Evolutionary conservation across 2,329 filamentous ascomycete species (phyloP).

Genomic region (Sporothrix phasma): DNA sequence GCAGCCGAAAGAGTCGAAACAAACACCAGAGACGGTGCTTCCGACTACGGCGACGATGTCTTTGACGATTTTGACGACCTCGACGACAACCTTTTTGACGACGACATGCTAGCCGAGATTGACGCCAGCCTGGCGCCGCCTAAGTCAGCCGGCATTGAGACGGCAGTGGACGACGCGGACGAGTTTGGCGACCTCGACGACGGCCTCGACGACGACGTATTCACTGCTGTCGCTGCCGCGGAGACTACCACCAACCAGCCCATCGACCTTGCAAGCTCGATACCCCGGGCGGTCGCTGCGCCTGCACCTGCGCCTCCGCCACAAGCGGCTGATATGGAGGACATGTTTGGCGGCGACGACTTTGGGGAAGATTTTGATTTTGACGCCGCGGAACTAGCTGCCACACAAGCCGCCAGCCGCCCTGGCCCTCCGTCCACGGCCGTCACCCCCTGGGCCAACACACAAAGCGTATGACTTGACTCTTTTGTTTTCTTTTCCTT

Average conservation of each 20-base stretch:
- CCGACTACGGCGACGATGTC: slow-evolving; percentile 46
- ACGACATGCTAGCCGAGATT: slow-evolving; percentile 47
- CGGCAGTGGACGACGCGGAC: slow-evolving; percentile 28
- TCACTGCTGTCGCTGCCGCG: slow-evolving; percentile 24
- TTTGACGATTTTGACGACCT: slow-evolving; percentile 44
- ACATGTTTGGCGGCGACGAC: slow-evolving; percentile 54
- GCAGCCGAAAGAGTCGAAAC: neutral
- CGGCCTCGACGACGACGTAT: slow-evolving; percentile 38
- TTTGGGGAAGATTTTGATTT: slow-evolving; percentile 66
- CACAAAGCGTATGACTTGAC: slow-evolving; percentile 44
- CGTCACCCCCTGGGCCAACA: slow-evolving; percentile 13
- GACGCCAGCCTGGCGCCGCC: slow-evolving; percentile 32
- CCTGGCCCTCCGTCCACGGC: neutral
- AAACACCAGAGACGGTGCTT: slow-evolving; percentile 21
- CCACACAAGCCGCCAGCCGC: slow-evolving; percentile 49
- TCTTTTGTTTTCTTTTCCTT: too few relatives aligned
- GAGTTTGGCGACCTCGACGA: slow-evolving; percentile 49
- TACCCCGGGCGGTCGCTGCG: neutral
- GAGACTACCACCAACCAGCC: neutral
- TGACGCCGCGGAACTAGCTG: slow-evolving; percentile 62
- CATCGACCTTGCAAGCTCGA: neutral
- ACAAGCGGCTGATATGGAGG: slow-evolving; percentile 27
- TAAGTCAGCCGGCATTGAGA: neutral
- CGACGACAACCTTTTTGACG: slow-evolving; percentile 45
- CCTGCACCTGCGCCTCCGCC: slow-evolving; percentile 12